Percentiles rank a stretch among this genome's conserved stretches.
These are phyloP conservation scores for Cercospora sp. DNA, from an alignment of 2,329 filamentous ascomycete species.

Conservation along the genomic window DNA sequence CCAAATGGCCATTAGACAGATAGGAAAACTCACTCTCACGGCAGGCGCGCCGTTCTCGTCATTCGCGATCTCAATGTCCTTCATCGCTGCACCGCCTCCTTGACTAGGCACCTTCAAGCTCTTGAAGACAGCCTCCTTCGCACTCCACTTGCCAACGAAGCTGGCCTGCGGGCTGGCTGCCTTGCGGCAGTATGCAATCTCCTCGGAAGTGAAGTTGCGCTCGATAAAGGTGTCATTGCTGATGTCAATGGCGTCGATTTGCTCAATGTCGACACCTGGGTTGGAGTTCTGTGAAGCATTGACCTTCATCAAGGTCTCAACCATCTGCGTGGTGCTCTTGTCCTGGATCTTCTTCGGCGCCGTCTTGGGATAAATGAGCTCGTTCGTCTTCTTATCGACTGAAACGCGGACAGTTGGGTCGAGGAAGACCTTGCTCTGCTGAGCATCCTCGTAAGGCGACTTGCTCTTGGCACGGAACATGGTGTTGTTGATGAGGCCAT, in stretches of 20 bases:
- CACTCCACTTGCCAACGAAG: constrained; percentile 93
- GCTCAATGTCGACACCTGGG: constrained; percentile 92
- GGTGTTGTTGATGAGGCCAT: constrained; percentile 95
- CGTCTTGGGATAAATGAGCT: constrained; percentile 70
- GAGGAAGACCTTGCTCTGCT: constrained; percentile 84
- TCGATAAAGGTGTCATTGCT: constrained; percentile 91
- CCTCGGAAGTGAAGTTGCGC: constrained; percentile 85
- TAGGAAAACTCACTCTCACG: constrained; percentile 70
- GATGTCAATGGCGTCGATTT: constrained; percentile 82
- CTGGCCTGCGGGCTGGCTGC: constrained; percentile 80
- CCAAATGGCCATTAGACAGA: not conserved
- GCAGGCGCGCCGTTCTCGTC: constrained; percentile 79
- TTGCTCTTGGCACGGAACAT: constrained; percentile 95
- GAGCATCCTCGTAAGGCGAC: constrained; percentile 84
- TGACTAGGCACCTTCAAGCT: constrained; percentile 82
- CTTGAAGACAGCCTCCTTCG: constrained; percentile 99
- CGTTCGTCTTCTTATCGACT: constrained; percentile 80
- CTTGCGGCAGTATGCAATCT: constrained; percentile 83
- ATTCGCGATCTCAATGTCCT: constrained; percentile 89
- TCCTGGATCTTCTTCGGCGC: constrained; percentile 65
- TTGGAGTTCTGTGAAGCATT: constrained; percentile 63
- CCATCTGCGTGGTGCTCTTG: constrained; percentile 70
- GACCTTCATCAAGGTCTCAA: constrained; percentile 72
- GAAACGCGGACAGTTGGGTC: constrained; percentile 89
- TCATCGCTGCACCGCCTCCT: constrained; percentile 85